phyloP scores from a whole-genome alignment of 192 early-diverging fungal species.

The Funneliformis geosporum region DNA sequence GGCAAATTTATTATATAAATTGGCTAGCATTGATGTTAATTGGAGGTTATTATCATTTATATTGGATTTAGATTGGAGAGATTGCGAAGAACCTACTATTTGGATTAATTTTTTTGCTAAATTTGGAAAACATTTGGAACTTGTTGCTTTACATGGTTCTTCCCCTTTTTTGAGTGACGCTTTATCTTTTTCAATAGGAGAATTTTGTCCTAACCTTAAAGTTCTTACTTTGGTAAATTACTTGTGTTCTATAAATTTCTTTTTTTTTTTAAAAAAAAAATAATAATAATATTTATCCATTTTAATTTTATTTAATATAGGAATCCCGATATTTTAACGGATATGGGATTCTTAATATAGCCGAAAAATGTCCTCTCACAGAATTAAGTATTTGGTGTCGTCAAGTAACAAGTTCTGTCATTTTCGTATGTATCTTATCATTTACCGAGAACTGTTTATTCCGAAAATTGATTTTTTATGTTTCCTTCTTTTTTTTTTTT shows the following conservation, averaged over 20 bases:
- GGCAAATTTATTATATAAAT: not conserved
- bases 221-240: not conserved
- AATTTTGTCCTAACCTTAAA: constrained; percentile 4
- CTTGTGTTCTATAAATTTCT: not conserved
- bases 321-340: constrained; percentile 16
- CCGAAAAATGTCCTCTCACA: constrained; percentile 3
- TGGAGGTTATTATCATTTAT: constrained; percentile 5
- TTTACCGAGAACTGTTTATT: not conserved
- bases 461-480: not conserved
- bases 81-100: not conserved
- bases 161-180: constrained; percentile 2
- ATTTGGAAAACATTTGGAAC: not conserved
- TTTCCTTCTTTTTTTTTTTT: not conserved
- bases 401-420: not conserved
- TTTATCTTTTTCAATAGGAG: not conserved
- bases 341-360: not conserved
- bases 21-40: not conserved
- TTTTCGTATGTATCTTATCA: not conserved
- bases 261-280: not conserved
- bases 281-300: too few relatives aligned
- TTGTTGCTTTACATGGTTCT: not conserved
- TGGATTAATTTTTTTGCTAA: constrained; percentile 7
- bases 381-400: constrained; percentile 10
- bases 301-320: not conserved
- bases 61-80: constrained; percentile 4